These are phyloP conservation scores for Metroxylon sagu DNA, from an alignment of 176 grass and related monocot species.

Conservation along the genomic window DNA sequence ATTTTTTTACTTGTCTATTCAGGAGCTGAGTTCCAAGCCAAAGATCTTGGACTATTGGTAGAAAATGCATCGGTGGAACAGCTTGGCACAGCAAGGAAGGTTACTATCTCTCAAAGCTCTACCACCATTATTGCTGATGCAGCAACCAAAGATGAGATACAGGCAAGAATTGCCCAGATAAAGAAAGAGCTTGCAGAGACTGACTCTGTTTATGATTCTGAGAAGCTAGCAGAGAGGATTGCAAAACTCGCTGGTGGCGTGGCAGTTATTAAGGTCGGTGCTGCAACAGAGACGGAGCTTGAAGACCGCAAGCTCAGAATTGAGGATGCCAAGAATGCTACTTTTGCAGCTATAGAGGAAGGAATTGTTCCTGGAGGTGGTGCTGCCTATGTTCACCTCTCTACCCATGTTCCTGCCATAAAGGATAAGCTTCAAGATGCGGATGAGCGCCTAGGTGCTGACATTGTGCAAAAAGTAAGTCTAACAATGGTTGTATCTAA, in stretches of 20 bases:
- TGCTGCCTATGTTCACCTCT: constrained; percentile 10
- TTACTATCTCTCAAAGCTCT: constrained; percentile 6
- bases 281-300: constrained; percentile 9
- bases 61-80: constrained; percentile 7
- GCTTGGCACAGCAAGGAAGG: constrained; percentile 8
- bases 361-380: constrained; percentile 12
- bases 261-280: background rate
- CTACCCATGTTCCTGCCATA: background rate
- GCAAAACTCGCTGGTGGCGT: constrained; percentile 13
- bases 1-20: background rate
- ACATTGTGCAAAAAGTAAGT: constrained; percentile 3
- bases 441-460: constrained; percentile 8
- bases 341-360: constrained; percentile 9
- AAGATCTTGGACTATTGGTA: constrained; percentile 10
- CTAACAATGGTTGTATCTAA: too few relatives aligned
- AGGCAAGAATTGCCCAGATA: constrained; percentile 10
- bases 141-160: constrained; percentile 11
- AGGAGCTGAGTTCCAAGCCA: constrained; percentile 15
- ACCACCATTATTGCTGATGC: constrained; percentile 13
- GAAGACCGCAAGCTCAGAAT: constrained; percentile 14
- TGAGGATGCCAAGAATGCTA: constrained; percentile 14
- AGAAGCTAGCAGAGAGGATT: constrained; percentile 11
- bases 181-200: constrained; percentile 21
- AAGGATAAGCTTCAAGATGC: constrained; percentile 8
- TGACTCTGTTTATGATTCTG: constrained; percentile 18